Conservation (phyloP, 2,329 filamentous ascomycete species). For the Pezizomycotina sp. region DNA sequence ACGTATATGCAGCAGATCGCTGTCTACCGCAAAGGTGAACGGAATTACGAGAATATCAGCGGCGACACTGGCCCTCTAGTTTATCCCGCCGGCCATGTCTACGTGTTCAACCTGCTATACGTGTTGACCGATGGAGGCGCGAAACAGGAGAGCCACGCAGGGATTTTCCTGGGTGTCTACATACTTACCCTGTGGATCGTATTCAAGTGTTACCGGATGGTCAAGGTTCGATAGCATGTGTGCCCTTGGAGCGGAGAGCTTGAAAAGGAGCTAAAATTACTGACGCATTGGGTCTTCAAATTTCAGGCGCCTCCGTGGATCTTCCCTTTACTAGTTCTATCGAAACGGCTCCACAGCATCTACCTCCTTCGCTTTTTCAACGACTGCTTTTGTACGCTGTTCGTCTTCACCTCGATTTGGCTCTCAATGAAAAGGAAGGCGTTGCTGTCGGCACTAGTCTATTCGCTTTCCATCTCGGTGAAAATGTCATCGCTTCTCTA, state of each 20-base stretch:
- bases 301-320: slow-evolving; percentile 65
- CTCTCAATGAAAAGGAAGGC: slow-evolving; percentile 59
- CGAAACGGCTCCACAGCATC: slow-evolving; percentile 84
- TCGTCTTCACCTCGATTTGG: slow-evolving; percentile 67
- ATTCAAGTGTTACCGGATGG: slow-evolving; percentile 63
- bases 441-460: slow-evolving; percentile 55
- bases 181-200: slow-evolving; percentile 58
- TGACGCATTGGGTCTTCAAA: not conserved
- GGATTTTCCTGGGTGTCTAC: slow-evolving; percentile 67
- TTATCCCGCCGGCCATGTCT: slow-evolving; percentile 87
- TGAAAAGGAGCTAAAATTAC: too few relatives aligned
- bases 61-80: slow-evolving; percentile 86
- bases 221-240: slow-evolving; percentile 52
- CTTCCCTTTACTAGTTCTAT: slow-evolving; percentile 68
- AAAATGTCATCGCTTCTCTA: slow-evolving; percentile 86
- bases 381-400: slow-evolving; percentile 73
- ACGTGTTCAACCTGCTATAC: slow-evolving; percentile 71
- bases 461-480: slow-evolving; percentile 65
- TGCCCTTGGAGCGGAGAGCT: too few relatives aligned
- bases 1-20: slow-evolving; percentile 91
- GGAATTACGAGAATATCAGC: slow-evolving; percentile 70
- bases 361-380: slow-evolving; percentile 91
- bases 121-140: slow-evolving; percentile 56
- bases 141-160: slow-evolving; percentile 66
- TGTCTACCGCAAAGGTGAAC: slow-evolving; percentile 66